Base-by-base conservation (phyloP, 2,329 filamentous ascomycete genomes). In the Sclerotinia minor region DNA sequence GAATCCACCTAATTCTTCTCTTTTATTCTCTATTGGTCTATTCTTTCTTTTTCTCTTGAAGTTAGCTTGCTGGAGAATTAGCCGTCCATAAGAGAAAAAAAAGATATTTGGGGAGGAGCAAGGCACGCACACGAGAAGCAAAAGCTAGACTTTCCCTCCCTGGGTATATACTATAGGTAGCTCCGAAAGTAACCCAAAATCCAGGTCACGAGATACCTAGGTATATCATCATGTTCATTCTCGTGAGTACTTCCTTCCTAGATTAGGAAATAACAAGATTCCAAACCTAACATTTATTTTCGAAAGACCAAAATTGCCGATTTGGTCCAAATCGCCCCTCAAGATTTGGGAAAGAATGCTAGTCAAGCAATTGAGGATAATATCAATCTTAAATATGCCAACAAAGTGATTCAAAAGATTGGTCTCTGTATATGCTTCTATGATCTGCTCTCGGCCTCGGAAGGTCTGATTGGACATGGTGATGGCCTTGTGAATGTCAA, bases 321-420 rank as follows among this genome's bases (percentile, higher is more conserved):
- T 82, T 85, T 99, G 74, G 92, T 99, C 73, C 92, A 96, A 80
- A 96, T 99, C 80, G 85, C 87, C 44, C 95, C 95, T 1, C 87
- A 92, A 75, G 92, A 97, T 77, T 97, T 98, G 77, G 85, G 88
- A 70, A 95, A 95, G 79, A 84, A 87, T 69, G 96, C 92, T 76
- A 85, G 87, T 44, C 86, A 93, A 71, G 92, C 93, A 1, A 92
- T 99, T 71, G 93, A 97, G 80, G 94, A 99, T 81, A 95, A 95
- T 75, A 95, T 99, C 81, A 98, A 99, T 78, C 85, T 89, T 71
- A 99, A 99, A 80, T 99, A 97, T 79, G 89, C 94, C 69, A 97
- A 99, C 81, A 95, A 94, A 80, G 90, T 92, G 64, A 92, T 99
- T 70, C 94, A 97, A 77, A 95, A 95, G 76, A 89, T 98, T 69